A percentile compares a stretch with the other conserved stretches of the same genome.
Evolutionary conservation across 2,329 filamentous ascomycete species (phyloP).

Genomic region (Calonectria pseudoreteaudii): DNA sequence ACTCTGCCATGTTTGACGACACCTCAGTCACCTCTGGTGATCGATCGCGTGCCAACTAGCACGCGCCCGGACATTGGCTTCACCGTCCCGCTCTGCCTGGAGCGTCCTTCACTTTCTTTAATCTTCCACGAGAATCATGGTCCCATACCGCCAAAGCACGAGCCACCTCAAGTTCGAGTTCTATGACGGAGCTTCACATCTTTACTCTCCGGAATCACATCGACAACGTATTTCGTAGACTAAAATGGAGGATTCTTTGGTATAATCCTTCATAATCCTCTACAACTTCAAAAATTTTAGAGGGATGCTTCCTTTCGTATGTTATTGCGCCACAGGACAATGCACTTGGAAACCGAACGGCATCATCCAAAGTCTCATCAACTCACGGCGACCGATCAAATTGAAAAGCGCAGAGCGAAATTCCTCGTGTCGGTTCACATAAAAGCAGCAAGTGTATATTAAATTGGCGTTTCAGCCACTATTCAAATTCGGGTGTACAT

Average conservation of each 20-base stretch:
- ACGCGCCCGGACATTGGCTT: neutral
- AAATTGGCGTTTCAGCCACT: too few species aligned
- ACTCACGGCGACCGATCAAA: neutral
- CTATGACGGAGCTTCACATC: neutral
- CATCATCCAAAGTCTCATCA: neutral
- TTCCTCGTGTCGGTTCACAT: too few species aligned
- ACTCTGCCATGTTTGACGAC: conserved; percentile 13
- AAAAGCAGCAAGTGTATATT: too few species aligned
- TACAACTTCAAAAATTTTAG: too few species aligned
- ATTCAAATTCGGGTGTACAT: too few species aligned
- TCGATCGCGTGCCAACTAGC: conserved; percentile 30
- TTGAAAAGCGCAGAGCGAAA: too few species aligned
- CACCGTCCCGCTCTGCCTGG: neutral
- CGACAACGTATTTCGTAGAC: neutral
- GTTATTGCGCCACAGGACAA: neutral
- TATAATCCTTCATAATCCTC: neutral
- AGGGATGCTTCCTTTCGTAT: neutral
- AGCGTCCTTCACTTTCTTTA: neutral
- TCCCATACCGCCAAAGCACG: neutral
- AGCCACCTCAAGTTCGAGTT: neutral
- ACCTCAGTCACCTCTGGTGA: conserved; percentile 23
- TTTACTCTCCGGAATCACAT: neutral
- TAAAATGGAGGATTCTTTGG: neutral
- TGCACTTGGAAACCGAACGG: neutral
- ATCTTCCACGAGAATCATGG: neutral